Evolutionary conservation across 768 basidiomycete genomes (phyloP).

Genomic region (Chalciporus sphaerocephalus): DNA sequence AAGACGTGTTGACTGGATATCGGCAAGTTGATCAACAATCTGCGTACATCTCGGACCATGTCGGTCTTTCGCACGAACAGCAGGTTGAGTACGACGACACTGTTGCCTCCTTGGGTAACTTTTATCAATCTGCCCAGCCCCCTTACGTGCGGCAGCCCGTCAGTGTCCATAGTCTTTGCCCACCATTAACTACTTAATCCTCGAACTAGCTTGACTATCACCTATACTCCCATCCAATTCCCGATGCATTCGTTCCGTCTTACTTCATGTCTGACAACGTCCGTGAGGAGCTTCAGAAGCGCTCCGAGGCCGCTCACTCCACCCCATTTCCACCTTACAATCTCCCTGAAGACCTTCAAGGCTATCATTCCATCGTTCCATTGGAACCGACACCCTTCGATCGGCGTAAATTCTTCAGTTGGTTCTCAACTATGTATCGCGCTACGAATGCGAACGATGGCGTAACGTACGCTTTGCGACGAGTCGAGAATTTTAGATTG

Average conservation of each 20-base stretch:
- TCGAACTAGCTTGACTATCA: constrained; percentile 79
- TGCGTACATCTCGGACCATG: constrained; percentile 21
- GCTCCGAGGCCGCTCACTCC: constrained; percentile 42
- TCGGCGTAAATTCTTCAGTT: constrained; percentile 71
- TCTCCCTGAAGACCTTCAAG: constrained; percentile 83
- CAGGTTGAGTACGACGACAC: constrained; percentile 31
- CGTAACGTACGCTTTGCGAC: constrained; percentile 65
- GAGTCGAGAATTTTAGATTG: constrained; percentile 88
- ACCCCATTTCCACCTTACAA: constrained; percentile 42
- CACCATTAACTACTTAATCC: constrained; percentile 1
- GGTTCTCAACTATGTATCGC: constrained; percentile 80
- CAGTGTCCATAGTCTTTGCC: constrained; percentile 16
- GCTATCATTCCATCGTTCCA: constrained; percentile 83
- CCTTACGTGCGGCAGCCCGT: constrained; percentile 70
- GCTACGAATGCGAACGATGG: constrained; percentile 79
- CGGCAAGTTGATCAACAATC: constrained; percentile 19
- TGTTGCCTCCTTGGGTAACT: constrained; percentile 26
- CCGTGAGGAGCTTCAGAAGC: constrained; percentile 53
- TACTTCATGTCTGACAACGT: constrained; percentile 87
- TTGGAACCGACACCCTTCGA: constrained; percentile 60
- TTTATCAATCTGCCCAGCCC: constrained; percentile 40
- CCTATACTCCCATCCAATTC: constrained; percentile 73
- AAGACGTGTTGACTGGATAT: constrained; percentile 17
- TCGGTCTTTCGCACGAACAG: constrained; percentile 8
- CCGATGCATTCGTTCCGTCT: constrained; percentile 49